Percentiles rank a stretch among this genome's conserved stretches.
Conservation (phyloP, 2,329 filamentous ascomycete species). For the Aspergillus sp. region DNA sequence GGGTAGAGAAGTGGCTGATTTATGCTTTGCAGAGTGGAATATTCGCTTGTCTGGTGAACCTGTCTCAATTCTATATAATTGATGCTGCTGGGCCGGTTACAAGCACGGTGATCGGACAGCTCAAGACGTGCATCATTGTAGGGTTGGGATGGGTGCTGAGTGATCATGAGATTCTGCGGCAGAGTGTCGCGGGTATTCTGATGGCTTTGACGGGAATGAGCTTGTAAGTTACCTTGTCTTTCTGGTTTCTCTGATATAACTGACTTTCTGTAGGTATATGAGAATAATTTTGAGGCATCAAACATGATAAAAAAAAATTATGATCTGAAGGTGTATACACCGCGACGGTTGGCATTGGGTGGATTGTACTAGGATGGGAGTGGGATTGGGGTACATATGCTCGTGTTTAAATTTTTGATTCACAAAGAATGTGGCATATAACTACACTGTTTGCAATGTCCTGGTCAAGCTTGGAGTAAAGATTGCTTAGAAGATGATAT, state of each 20-base stretch:
- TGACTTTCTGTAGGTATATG: constrained; percentile 16
- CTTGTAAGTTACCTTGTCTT: constrained; percentile 16
- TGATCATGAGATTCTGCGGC: constrained; percentile 14
- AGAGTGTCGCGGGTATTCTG: constrained; percentile 21
- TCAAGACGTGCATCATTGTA: constrained; percentile 68
- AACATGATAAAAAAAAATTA: not conserved
- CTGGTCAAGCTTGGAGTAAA: no score
- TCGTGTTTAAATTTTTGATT: not conserved
- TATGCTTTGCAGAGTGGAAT: constrained; percentile 18
- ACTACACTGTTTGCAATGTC: no score
- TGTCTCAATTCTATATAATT: constrained; percentile 30
- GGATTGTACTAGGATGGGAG: not conserved
- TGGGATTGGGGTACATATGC: not conserved
- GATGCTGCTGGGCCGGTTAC: constrained; percentile 57
- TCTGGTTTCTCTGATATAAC: not conserved
- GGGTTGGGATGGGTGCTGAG: constrained; percentile 57
- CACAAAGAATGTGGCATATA: not conserved
- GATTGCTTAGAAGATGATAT: no score
- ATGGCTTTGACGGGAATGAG: constrained; percentile 25
- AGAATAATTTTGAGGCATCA: constrained; percentile 19
- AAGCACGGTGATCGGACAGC: constrained; percentile 66
- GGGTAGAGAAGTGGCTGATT: not conserved
- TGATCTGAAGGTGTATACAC: no score
- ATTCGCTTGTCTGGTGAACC: constrained; percentile 25
- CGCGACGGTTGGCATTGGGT: not conserved